A percentile compares a stretch with the other conserved stretches of the same genome.
Evolutionary conservation across 495 filamentous ascomycete species (phyloP).

Genomic region (Lichina pygmaea): DNA sequence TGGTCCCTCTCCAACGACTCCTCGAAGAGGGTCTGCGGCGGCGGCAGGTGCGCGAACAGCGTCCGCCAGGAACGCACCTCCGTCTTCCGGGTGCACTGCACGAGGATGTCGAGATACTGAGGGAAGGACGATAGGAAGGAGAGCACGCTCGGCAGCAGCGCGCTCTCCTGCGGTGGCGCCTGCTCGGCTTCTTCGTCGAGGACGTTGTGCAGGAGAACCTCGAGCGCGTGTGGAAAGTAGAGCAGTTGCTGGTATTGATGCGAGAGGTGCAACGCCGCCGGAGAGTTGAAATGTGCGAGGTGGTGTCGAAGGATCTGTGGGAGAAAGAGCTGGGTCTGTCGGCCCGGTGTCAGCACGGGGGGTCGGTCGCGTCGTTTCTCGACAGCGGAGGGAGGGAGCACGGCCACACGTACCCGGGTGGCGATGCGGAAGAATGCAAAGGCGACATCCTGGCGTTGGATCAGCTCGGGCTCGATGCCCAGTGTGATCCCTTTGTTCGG

Average conservation of each 20-base stretch:
- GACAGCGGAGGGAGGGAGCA: background rate
- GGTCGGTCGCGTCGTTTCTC: background rate
- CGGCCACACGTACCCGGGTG: constrained; percentile 9
- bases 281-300: constrained; percentile 34
- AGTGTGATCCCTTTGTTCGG: constrained; percentile 66
- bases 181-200: constrained; percentile 84
- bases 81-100: constrained; percentile 94
- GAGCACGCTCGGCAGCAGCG: constrained; percentile 64
- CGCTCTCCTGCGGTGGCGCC: constrained; percentile 25
- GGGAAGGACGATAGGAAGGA: constrained; percentile 75
- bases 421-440: constrained; percentile 51
- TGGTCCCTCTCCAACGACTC: constrained; percentile 56
- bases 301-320: constrained; percentile 61
- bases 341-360: background rate
- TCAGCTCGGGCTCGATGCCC: constrained; percentile 74
- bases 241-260: constrained; percentile 59
- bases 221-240: constrained; percentile 80
- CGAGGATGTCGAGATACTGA: constrained; percentile 77
- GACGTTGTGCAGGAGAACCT: constrained; percentile 78
- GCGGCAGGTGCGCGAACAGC: constrained; percentile 68
- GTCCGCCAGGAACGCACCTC: constrained; percentile 89
- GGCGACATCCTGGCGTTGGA: constrained; percentile 67
- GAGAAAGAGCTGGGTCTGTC: constrained; percentile 40
- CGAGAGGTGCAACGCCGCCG: constrained; percentile 46
- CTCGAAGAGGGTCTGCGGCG: constrained; percentile 76